phyloP scores from a whole-genome alignment of 768 basidiomycete genomes.

The Termitomyces bulborhizus region DNA sequence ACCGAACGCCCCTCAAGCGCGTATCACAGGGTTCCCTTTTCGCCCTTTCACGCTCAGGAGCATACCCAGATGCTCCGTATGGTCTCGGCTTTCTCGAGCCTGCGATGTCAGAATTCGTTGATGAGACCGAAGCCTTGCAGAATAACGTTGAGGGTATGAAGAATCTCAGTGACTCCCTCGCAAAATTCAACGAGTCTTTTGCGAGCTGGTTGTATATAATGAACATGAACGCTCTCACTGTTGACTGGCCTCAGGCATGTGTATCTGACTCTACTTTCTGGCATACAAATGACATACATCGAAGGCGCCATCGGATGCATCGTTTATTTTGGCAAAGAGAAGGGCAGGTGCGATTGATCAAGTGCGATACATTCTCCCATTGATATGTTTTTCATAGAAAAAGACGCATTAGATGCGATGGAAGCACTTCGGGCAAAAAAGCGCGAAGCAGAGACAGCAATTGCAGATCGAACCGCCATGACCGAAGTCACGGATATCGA shows the following conservation, averaged over 20 bases:
- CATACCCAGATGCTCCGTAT: constrained; percentile 70
- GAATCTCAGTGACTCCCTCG: constrained; percentile 66
- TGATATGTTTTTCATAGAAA: constrained; percentile 32
- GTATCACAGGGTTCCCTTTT: constrained; percentile 91
- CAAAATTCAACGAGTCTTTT: constrained; percentile 88
- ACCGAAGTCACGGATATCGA: constrained; percentile 35
- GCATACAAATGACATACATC: neutral
- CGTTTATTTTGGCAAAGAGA: constrained; percentile 50
- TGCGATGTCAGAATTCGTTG: constrained; percentile 77
- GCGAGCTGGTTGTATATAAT: constrained; percentile 88
- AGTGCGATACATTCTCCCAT: neutral
- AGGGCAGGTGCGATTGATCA: constrained; percentile 44
- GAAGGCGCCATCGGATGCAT: constrained; percentile 56
- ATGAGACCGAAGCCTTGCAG: constrained; percentile 80
- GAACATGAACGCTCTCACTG: constrained; percentile 94
- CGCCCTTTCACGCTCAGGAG: constrained; percentile 71
- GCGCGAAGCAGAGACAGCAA: constrained; percentile 24
- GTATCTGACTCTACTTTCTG: neutral
- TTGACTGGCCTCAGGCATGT: constrained; percentile 83
- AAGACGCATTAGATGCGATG: constrained; percentile 51
- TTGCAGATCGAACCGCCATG: constrained; percentile 33
- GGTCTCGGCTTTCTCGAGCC: constrained; percentile 84
- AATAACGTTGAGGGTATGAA: constrained; percentile 69
- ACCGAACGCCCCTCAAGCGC: constrained; percentile 79
- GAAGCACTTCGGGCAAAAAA: constrained; percentile 41